Percentiles rank a stretch among this genome's conserved stretches.
phyloP scores from a whole-genome alignment of 352 stramenopile genomes.

The Phytophthora lateralis region DNA sequence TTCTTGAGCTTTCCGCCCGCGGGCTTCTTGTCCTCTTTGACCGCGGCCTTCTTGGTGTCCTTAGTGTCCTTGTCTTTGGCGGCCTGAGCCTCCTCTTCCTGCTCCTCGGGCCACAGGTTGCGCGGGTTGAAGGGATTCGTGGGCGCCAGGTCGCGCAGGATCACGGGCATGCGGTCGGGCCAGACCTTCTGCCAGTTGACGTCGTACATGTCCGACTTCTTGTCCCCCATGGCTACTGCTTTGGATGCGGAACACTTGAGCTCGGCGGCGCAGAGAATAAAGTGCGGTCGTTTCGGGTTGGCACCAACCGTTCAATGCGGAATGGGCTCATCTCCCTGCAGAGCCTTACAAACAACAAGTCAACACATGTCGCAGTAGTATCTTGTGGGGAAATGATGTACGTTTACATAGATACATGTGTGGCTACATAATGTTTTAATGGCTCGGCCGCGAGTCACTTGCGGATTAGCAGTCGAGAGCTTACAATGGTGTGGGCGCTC shows the following conservation, averaged over 20 bases:
- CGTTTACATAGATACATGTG: background rate
- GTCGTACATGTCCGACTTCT: constrained; percentile 84
- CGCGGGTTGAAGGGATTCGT: constrained; percentile 89
- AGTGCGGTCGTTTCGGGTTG: constrained; percentile 12
- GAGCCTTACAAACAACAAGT: constrained; percentile 19
- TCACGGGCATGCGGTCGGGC: constrained; percentile 89
- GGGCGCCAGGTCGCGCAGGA: constrained; percentile 81
- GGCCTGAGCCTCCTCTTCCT: constrained; percentile 50
- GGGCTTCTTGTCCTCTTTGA: constrained; percentile 53
- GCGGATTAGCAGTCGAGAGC: constrained; percentile 6
- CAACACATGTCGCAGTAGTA: constrained; percentile 26
- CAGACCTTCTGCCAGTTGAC: constrained; percentile 92
- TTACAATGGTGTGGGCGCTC: constrained; percentile 12
- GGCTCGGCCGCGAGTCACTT: background rate
- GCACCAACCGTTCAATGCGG: constrained; percentile 26
- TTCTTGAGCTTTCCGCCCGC: constrained; percentile 78
- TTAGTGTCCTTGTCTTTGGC: constrained; percentile 2
- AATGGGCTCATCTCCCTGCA: constrained; percentile 7
- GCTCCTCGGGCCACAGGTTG: constrained; percentile 85
- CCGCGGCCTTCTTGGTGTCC: constrained; percentile 27
- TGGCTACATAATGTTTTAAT: constrained; percentile 2
- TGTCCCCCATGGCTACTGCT: constrained; percentile 47
- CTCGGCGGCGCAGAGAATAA: constrained; percentile 5
- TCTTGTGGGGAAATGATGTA: constrained; percentile 14
- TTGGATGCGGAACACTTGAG: background rate